phyloP scores from a whole-genome alignment of 208 protist genomes.

The Trichomonas vaginalis region DNA sequence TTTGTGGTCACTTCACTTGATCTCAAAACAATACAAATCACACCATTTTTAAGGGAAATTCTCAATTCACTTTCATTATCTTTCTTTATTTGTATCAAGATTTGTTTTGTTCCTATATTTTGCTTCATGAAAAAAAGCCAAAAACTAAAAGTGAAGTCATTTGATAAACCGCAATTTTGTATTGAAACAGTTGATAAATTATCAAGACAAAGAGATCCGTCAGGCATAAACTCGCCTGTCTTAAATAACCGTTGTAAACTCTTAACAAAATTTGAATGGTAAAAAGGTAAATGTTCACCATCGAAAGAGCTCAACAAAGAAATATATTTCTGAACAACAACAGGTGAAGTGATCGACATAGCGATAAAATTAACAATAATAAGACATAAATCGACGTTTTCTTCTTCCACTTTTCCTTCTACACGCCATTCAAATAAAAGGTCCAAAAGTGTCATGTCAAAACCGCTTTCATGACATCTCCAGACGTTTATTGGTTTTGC shows the following conservation, averaged over 20 bases:
- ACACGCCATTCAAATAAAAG: not conserved
- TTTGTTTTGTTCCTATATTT: not conserved
- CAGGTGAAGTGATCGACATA: not conserved
- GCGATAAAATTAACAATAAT: not conserved
- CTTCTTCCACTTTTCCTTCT: not conserved
- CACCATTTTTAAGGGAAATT: too few relatives aligned
- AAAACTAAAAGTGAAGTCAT: not conserved
- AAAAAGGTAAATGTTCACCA: not conserved
- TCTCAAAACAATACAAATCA: too few relatives aligned
- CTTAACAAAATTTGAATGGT: not conserved
- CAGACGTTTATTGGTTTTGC: not conserved
- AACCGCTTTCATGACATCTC: not conserved
- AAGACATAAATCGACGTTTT: not conserved
- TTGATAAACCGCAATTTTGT: not conserved
- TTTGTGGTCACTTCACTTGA: too few relatives aligned
- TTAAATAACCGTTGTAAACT: not conserved
- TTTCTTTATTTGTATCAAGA: not conserved
- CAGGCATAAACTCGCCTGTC: not conserved
- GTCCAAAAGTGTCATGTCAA: not conserved
- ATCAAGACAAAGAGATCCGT: not conserved
- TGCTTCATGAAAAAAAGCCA: not conserved
- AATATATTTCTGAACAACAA: not conserved
- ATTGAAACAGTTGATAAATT: not conserved
- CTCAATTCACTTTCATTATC: too few relatives aligned
- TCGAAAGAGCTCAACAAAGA: not conserved